Base-by-base conservation (phyloP, 306 rosid genomes). In the Cicer bijugum region DNA sequence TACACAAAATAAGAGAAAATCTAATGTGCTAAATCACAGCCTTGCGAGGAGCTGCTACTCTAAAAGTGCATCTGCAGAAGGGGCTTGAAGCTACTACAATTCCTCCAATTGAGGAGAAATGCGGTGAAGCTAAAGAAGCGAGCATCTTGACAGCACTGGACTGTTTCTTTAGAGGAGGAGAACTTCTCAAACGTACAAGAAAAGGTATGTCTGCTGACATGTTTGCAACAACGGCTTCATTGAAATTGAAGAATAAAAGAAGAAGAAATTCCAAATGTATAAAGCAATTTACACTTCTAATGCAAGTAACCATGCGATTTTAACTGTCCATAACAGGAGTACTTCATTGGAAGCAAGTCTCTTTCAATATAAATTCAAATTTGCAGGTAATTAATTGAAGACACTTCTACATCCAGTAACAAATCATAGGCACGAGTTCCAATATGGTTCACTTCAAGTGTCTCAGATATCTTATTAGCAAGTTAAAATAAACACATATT, bases 281-380 rank as follows among this genome's bases (percentile, higher is more conserved):
- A 10, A 33, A 63, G 69, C 35, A 79, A 53, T 14, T 73, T 42
- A 6, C 14, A 47, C 19, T 69, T 52, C 16, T 75, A 64, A 70
- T 44, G 19, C 58, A 45, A 14, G 68, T 37, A 69, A 75, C 72
- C 61, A 8, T 75, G 44, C 53, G 55, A 64, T 69, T 19, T 43
- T 75, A 79, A 80, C 50, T 67, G 75, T 66, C 61, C 64, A 75
- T 78, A 50, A 74, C 96, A 93, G 98, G 98, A 61, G 91, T 67
- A 83, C 94, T 93, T 62, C 96, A 93, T 84, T 91, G 97, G 98
- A 93, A 93, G 93, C 91, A 79, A 75, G 96, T 93, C 76, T 91
- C 97, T 74, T 89, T 91, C 89, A 81, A 83, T 76, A 82, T 90
- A 55, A 86, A 91, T 75, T 84, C 97, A 73, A 87, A 87, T 9